phyloP scores from a whole-genome alignment of 2,329 filamentous ascomycete genomes.

The Sarocladium brachiariae region DNA sequence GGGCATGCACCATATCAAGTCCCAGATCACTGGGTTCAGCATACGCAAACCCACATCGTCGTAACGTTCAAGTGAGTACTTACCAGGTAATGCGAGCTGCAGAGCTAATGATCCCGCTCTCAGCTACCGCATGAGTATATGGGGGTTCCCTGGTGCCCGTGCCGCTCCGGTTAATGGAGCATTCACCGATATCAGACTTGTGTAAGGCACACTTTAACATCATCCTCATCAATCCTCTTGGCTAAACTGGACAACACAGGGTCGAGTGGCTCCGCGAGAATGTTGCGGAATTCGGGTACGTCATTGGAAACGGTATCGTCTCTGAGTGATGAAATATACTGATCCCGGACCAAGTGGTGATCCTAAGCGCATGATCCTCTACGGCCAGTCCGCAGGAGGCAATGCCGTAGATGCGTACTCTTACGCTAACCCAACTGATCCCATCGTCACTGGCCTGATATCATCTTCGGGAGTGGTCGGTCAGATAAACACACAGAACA shows the following conservation, averaged over 20 bases:
- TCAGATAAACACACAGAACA: background rate
- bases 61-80: conserved; percentile 33
- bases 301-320: background rate
- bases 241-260: background rate
- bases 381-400: conserved; percentile 26
- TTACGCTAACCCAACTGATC: conserved; percentile 40
- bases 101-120: background rate
- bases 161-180: conserved; percentile 15
- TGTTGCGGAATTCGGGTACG: conserved; percentile 20
- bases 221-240: no score
- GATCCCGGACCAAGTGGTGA: conserved; percentile 14
- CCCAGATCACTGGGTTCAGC: conserved; percentile 17
- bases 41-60: conserved; percentile 35
- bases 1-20: conserved; percentile 46
- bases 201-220: conserved; percentile 18
- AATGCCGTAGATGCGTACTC: conserved; percentile 39
- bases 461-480: conserved; percentile 29
- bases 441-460: conserved; percentile 40
- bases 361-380: conserved; percentile 23
- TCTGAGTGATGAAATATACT: background rate
- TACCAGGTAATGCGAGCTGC: background rate
- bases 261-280: conserved; percentile 28
- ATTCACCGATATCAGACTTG: conserved; percentile 20
- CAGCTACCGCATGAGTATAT: conserved; percentile 34
- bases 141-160: conserved; percentile 30